These are phyloP conservation scores for Gautieria morchelliformis DNA, from an alignment of 768 basidiomycete genomes.

Conservation along the genomic window DNA sequence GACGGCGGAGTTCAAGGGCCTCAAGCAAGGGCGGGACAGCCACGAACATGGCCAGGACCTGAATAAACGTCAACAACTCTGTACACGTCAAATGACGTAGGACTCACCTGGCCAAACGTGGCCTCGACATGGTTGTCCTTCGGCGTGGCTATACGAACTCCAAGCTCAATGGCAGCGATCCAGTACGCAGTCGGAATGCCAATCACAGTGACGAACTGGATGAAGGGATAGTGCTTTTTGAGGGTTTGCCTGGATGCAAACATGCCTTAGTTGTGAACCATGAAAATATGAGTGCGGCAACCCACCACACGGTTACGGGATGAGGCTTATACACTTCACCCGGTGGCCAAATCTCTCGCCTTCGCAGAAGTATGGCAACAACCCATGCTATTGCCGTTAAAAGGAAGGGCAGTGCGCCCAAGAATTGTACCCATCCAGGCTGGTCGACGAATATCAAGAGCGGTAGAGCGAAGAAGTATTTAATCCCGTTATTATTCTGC, in stretches of 20 bases:
- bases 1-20: background rate
- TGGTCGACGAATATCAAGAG: background rate
- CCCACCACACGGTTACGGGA: background rate
- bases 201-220: background rate
- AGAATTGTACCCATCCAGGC: background rate
- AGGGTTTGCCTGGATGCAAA: background rate
- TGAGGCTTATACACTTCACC: background rate
- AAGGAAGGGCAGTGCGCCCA: background rate
- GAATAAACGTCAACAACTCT: background rate
- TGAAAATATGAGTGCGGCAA: background rate
- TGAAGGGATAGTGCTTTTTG: background rate
- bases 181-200: background rate
- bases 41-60: background rate
- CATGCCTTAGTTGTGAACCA: background rate
- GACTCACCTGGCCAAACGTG: background rate
- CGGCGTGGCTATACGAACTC: background rate
- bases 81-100: background rate
- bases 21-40: background rate
- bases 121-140: background rate
- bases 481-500: background rate
- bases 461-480: background rate
- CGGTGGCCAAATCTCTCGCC: background rate
- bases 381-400: background rate
- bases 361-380: background rate
- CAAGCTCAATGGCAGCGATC: background rate